These are phyloP conservation scores for Uncinocarpus reesii DNA, from an alignment of 2,329 filamentous ascomycete species.

Conservation along the genomic window DNA sequence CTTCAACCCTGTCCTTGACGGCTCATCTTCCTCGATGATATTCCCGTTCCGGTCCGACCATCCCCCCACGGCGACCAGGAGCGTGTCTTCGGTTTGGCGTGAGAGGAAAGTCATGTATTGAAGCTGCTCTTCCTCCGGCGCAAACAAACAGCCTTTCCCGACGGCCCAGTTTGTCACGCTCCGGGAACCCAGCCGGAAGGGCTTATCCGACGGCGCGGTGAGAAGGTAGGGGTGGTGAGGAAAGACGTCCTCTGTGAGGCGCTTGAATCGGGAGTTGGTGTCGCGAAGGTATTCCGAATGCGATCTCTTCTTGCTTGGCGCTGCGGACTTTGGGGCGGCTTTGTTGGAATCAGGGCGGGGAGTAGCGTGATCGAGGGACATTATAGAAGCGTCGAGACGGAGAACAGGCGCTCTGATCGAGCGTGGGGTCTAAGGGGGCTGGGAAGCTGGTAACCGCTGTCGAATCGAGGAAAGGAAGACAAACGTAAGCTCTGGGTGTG, in stretches of 20 bases:
- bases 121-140: conserved; percentile 45
- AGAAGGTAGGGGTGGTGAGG: conserved; percentile 39
- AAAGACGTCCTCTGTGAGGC: conserved; percentile 34
- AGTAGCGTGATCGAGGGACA: conserved; percentile 15
- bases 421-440: neutral
- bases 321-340: conserved; percentile 9
- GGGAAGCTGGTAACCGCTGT: neutral
- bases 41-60: conserved; percentile 43
- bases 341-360: conserved; percentile 12
- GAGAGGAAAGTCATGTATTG: conserved; percentile 55
- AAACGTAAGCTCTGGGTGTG: neutral
- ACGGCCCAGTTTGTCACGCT: conserved; percentile 40
- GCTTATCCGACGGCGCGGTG: conserved; percentile 38
- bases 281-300: conserved; percentile 16
- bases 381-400: conserved; percentile 13
- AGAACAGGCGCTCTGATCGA: conserved; percentile 1
- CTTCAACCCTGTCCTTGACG: conserved; percentile 27
- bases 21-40: conserved; percentile 36
- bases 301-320: conserved; percentile 15
- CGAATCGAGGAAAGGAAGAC: neutral
- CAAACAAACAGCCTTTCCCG: conserved; percentile 44
- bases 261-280: conserved; percentile 31
- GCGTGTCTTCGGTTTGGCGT: conserved; percentile 46
- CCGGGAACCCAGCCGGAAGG: conserved; percentile 35
- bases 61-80: conserved; percentile 44